Evolutionary conservation across 1,139 yeast species (phyloP), one percentile per base, ranked within the genome.

Genomic region (Pichia sp.): DNA sequence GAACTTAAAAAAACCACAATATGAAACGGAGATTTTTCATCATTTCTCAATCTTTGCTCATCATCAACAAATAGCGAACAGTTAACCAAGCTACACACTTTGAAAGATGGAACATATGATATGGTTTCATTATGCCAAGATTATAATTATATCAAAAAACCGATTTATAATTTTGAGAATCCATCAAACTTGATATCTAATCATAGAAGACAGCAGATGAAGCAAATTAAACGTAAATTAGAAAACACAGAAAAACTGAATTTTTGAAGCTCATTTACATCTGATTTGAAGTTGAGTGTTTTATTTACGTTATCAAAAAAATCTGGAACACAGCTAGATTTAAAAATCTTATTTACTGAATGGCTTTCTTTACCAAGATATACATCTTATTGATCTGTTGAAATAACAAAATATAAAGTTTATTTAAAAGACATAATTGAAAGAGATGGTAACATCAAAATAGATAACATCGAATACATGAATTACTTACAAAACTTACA

Each of bases 251-350:
- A 41, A 26, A 39, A 37, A 20, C 30, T 30, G 29, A 31, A 41
- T 12, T 24, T 34, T 24, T 24, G 32, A 25, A 31, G 80, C 39
- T 74, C 84, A n/a, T 76, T 71, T 40, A 77, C 82, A 0, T 58
- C 71, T 0, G 73, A 70, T 50, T 49, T 86, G 12, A 67, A 70
- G 34, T 51, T 82, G 2, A 74, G 75, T 12, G 48, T 60, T 1
- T 44, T 76, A 12, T 87, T 85, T 57, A 64, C 76, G 0, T 70
- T 74, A 4, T 78, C 73, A 34, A 96, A 89, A 58, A 62, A 64
- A 25, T 76, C 71, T 58, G 96, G 96, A 0, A 73, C 73, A 52
- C 77, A 63, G 53, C 51, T 90, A 26, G 92, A 87, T 54, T 65
- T 90, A 46, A 60, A 68, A 9, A 52, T 57, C 2, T 67, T 72